Evolutionary conservation across 2,329 filamentous ascomycete genomes (phyloP), one percentile per base, ranked within the genome.

Genomic region (Arthrobotrys entomopaga): DNA sequence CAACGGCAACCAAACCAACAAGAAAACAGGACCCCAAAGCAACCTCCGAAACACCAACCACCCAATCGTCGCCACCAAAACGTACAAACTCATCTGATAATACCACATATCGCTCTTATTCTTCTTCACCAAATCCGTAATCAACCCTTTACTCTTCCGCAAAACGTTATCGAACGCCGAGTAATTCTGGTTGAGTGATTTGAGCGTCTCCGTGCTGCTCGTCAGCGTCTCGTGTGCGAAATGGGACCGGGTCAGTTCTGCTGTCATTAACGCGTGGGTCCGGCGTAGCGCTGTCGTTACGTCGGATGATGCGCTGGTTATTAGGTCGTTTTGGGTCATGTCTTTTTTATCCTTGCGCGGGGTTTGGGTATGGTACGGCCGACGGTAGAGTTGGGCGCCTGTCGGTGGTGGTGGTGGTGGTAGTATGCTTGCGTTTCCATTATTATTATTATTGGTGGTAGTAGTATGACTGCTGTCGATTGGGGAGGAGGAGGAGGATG

Each of bases 51-150:
- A 97, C 5, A 97, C 80, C 6, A 99, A 85, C 95, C 95, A 99
- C 29, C 84, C 85, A 48, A 93, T 88, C 0, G 93, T 97, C 4
- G 83, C 87, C 20, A 90, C 79, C 15, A 98, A 86, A 78, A 97
- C 85, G 80, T 93, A 96, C 77, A 98, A 89, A 1, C 93, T 88
- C 42, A 91, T 96, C 82, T 95, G 91, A 38, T 99, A 86, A 81
- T 99, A 99, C 95, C 95, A 99, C 1, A 93, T 97, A 80, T 99
- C 95, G 77, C 90, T 95, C 85, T 99, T 99, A 80, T 96, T 92
- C 76, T 91, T 95, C 75, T 88, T 88, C 53, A 98, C 83, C 52
- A 99, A 84, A 16, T 91, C 92, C 5, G 88, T 88, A 6, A 97
- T 87, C 16, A 99, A 84, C 65, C 89, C 89, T 77, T 87, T 87